Evolutionary conservation across 106 monocot genomes (phyloP).

Genomic region (Dendrobium officinale): DNA sequence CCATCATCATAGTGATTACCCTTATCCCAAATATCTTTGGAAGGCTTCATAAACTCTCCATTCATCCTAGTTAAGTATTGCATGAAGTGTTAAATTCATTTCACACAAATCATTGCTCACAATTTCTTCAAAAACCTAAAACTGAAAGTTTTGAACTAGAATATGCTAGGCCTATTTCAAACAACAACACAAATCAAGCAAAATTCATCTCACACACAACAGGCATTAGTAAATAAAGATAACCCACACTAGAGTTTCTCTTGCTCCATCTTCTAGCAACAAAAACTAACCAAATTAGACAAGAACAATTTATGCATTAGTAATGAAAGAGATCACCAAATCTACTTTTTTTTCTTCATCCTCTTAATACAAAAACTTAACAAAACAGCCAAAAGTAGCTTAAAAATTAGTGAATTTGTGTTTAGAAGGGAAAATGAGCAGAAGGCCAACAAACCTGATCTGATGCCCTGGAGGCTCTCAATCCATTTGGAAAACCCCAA

Average conservation of each 20-base stretch:
- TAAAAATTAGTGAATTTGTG: too few species aligned
- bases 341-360: too few species aligned
- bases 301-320: too few species aligned
- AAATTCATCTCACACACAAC: too few species aligned
- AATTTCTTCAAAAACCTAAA: not conserved
- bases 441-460: conserved; percentile 45
- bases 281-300: too few species aligned
- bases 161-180: too few species aligned
- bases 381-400: conserved; percentile 1
- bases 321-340: too few species aligned
- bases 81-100: not conserved
- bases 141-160: not conserved
- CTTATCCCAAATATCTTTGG: not conserved
- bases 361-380: not conserved
- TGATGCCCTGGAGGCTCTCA: conserved; percentile 32
- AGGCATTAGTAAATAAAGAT: too few species aligned
- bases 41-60: not conserved
- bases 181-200: too few species aligned
- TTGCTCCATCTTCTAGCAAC: too few species aligned
- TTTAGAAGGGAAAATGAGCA: not conserved
- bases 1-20: not conserved
- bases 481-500: conserved; percentile 75
- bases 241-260: too few species aligned
- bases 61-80: not conserved
- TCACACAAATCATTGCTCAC: not conserved